Base-by-base conservation (phyloP, 768 basidiomycete species). In the Pulveroboletus sp. region DNA sequence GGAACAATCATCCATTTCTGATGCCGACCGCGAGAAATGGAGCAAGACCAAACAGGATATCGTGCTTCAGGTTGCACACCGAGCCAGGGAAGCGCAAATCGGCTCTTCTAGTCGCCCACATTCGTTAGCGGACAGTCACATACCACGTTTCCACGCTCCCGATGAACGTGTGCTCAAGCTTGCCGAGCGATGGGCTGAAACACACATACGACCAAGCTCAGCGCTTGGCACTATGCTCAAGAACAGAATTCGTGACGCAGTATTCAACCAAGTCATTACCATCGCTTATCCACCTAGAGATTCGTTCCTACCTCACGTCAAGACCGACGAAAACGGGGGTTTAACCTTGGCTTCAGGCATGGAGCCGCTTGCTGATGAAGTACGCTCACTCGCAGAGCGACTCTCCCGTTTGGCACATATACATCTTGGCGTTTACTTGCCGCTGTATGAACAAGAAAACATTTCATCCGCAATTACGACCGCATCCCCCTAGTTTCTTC, bases 401-500 rank as follows among this genome's bases (percentile, higher is more conserved):
- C 75, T 91, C 32, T 77, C 84, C 39, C 81, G 84, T 51, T 75
- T 93, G 46, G 83, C 83, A 3, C 71, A 79, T 41, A 82, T 89
- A 57, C 88, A 93, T 66, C 73, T 89, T 46, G 79, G 82, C 55
- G 82, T 87, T 45, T 91, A 88, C 66, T 72, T 86, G 33, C 78
- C 80, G n/a, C 65, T 90, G 49, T 93, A 93, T 69, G 83, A 87
- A 67, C 78, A 79, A 58, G 77, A 82, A 53, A 80, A 76, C 54
- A 48, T 63, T 56, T 47, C 60, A 50, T 65, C 65, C 41, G 39
- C 56, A 46, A 54, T 65, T 7, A 54, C 52, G 49, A 53, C 35
- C 17, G 31, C 52, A 56, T 53, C 56, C 31, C 4, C 51, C 9
- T 66, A 57, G 56, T 49, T 55, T 39, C 14, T 46, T 43, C 41